Evolutionary conservation across 805 yeast species (phyloP), one percentile per base, ranked within the genome.

Genomic region (Kodamaea leandrae): DNA sequence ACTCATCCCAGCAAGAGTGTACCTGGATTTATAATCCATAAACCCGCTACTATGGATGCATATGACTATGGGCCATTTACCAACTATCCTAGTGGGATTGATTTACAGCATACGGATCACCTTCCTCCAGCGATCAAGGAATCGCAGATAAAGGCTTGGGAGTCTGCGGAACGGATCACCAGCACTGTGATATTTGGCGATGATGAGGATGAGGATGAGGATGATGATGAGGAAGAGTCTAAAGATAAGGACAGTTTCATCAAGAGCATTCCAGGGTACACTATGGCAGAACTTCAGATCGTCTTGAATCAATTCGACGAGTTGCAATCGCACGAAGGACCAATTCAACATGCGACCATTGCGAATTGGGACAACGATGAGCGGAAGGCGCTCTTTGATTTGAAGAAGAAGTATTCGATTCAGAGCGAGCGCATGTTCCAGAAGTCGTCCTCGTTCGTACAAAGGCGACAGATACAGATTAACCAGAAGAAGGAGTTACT

Each of bases 61-160:
- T 68, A 65, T 46, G 74, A 68, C 47, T 66, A 66, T 45, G 58
- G 70, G 2, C 64, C 64, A 4, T 68, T 63, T 42, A 49, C 64
- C 23, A 48, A 53, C 30, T 50, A 52, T 26, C 51, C 55, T 12
- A 45, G 45, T 26, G 53, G 49, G 1, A 42, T 36, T 5, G 55
- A 49, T 27, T 29, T 47, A 7, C 49, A 46, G 13, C 55, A 50
- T 26, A 48, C 46, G 2, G 50, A 45, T 19, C 48, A 50, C 24
- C 37, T 54, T n/a, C 63, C 65, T 16, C 71, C 70, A 1, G 55
- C 60, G 12, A 50, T 67, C 7, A 68, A 64, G 49, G 65, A 63
- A 30, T 63, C 71, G n/a, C 73, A 68, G 47, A 54, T 68, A 9
- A 58, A 60, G 38, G 73, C 73, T 14, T 69, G 75, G 75, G 74